Conservation (phyloP, 192 early-diverging fungal genomes). For the Coemansia sp. region DNA sequence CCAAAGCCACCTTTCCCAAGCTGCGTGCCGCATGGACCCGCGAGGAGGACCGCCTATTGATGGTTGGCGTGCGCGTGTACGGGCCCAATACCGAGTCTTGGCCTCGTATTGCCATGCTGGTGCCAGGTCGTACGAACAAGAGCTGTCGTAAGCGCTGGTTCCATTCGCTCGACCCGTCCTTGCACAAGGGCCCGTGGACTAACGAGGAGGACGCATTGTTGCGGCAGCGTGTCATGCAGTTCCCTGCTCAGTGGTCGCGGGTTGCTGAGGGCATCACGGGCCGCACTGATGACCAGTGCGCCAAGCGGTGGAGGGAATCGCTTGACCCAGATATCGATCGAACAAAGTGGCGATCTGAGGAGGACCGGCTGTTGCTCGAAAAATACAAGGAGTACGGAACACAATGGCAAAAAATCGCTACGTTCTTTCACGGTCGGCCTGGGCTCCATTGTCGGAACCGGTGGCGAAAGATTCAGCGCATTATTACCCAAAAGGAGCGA, state of each 20-base stretch:
- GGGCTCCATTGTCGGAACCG: slow-evolving; percentile 77
- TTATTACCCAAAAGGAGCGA: slow-evolving; percentile 48
- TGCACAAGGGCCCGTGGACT: slow-evolving; percentile 81
- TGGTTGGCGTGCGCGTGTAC: slow-evolving; percentile 67
- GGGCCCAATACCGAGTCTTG: slow-evolving; percentile 78
- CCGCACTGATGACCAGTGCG: slow-evolving; percentile 85
- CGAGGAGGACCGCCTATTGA: slow-evolving; percentile 74
- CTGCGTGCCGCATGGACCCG: slow-evolving; percentile 67
- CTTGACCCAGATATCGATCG: slow-evolving; percentile 79
- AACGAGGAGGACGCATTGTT: slow-evolving; percentile 73
- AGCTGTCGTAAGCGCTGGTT: slow-evolving; percentile 82
- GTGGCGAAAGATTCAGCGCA: slow-evolving; percentile 73
- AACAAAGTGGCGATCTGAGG: slow-evolving; percentile 66
- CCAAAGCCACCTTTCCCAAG: slow-evolving; percentile 38
- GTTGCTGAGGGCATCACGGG: slow-evolving; percentile 76
- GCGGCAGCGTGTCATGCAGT: slow-evolving; percentile 64
- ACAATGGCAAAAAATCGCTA: slow-evolving; percentile 78
- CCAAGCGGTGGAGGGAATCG: slow-evolving; percentile 85
- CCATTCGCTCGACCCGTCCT: slow-evolving; percentile 71
- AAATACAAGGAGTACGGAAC: slow-evolving; percentile 66
- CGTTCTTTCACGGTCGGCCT: slow-evolving; percentile 69
- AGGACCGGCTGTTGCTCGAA: slow-evolving; percentile 61
- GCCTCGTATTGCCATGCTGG: slow-evolving; percentile 72
- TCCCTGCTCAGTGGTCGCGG: slow-evolving; percentile 78
- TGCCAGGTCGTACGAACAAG: slow-evolving; percentile 77